Conservation (phyloP, 2,329 filamentous ascomycete genomes). For the Clathrospora elynae region DNA sequence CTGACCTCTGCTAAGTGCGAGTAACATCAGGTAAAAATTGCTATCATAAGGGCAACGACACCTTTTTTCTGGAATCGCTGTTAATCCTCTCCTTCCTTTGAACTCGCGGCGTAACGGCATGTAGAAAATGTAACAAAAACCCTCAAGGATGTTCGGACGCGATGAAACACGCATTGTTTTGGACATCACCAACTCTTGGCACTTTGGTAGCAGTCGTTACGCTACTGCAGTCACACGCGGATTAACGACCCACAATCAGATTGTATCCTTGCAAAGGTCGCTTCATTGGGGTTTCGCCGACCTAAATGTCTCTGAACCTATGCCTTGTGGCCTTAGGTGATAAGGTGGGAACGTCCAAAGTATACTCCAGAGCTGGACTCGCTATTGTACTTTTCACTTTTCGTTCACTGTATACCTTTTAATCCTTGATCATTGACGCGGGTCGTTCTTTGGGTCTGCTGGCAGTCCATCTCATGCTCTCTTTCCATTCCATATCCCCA, state of each 20-base stretch:
- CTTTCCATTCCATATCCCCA: background rate
- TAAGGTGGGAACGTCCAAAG: conserved; percentile 10
- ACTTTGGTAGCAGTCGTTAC: background rate
- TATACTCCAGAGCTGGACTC: conserved; percentile 13
- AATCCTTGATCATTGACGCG: conserved; percentile 1
- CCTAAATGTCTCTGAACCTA: conserved; percentile 2
- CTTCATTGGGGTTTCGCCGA: conserved; percentile 20
- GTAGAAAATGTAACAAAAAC: too few relatives aligned
- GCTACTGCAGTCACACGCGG: conserved; percentile 7
- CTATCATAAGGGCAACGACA: too few relatives aligned
- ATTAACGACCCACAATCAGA: conserved; percentile 2
- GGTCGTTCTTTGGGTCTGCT: conserved; percentile 25
- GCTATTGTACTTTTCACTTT: background rate
- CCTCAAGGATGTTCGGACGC: conserved; percentile 4
- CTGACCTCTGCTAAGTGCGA: too few relatives aligned
- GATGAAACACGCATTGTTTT: conserved; percentile 15
- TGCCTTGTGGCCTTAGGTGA: conserved; percentile 6
- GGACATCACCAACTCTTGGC: conserved; percentile 4
- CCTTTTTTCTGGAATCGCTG: too few relatives aligned
- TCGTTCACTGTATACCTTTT: background rate
- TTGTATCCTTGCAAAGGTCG: conserved; percentile 2
- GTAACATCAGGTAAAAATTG: too few relatives aligned
- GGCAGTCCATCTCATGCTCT: conserved; percentile 25
- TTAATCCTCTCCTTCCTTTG: too few relatives aligned
- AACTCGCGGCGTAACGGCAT: too few relatives aligned